phyloP scores from a whole-genome alignment of 345 rosid genomes.

The Eucalyptus guilfoylei region DNA sequence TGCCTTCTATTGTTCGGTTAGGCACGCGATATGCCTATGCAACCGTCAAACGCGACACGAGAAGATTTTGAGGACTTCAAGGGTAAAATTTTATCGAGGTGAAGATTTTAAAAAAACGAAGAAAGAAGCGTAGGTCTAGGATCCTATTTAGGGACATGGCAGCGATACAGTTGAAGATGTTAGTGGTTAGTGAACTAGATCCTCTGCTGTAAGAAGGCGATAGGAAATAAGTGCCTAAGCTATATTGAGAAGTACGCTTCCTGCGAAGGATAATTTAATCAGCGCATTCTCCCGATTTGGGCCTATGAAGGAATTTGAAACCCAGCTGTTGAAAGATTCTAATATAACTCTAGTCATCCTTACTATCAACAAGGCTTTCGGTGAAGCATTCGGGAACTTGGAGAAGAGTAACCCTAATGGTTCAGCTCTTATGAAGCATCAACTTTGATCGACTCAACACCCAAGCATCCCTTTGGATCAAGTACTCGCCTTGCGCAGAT shows the following conservation, averaged over 20 bases:
- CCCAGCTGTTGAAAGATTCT: no score
- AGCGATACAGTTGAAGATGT: constrained; percentile 1
- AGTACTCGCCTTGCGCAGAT: no score
- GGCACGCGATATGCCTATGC: constrained; percentile 39
- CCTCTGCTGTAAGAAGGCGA: not conserved
- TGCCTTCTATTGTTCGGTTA: constrained; percentile 38
- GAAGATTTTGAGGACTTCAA: not conserved
- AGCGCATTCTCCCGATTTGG: no score
- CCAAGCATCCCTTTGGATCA: no score
- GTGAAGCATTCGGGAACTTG: no score
- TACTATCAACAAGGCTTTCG: no score
- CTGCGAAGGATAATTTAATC: constrained; percentile 19
- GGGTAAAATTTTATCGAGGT: not conserved
- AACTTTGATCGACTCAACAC: no score
- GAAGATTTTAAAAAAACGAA: not conserved
- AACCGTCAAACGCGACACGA: constrained; percentile 2
- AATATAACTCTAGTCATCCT: no score
- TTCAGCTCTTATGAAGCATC: no score
- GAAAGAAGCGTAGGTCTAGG: constrained; percentile 17
- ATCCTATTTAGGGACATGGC: not conserved
- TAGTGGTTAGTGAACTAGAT: not conserved
- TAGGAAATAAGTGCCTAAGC: no score
- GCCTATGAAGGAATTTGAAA: no score
- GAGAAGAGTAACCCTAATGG: no score
- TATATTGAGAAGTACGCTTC: constrained; percentile 16